Evolutionary conservation across 345 rosid species (phyloP).

Genomic region (Erucastrum elatum): DNA sequence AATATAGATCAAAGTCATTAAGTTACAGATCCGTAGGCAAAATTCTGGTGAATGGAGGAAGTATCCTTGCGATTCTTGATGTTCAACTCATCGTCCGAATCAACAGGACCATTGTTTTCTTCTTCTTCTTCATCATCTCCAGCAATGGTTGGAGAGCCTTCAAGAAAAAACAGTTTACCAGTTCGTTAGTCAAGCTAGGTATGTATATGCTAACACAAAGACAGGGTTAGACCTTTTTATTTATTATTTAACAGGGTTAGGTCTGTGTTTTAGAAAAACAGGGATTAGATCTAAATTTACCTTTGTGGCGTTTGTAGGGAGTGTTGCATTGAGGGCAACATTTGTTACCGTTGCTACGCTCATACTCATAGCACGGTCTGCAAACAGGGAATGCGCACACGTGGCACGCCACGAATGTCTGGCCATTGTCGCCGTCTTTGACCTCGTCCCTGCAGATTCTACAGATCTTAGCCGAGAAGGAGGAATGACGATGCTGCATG

Average conservation of each 20-base stretch:
- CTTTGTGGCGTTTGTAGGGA: constrained; percentile 87
- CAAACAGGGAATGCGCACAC: constrained; percentile 88
- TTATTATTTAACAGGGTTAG: too few species aligned
- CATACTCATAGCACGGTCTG: constrained; percentile 85
- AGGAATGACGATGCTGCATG: constrained; percentile 47
- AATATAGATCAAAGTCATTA: not conserved
- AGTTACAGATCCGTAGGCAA: constrained; percentile 40
- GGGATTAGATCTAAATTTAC: constrained; percentile 23
- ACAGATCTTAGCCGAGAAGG: constrained; percentile 52
- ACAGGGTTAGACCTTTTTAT: too few species aligned
- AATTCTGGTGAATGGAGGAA: constrained; percentile 38
- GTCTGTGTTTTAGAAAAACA: too few species aligned
- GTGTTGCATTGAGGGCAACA: constrained; percentile 91
- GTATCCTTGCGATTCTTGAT: constrained; percentile 46
- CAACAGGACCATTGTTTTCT: constrained; percentile 50
- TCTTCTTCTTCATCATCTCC: constrained; percentile 75
- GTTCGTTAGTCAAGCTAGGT: not conserved
- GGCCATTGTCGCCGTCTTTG: constrained; percentile 57
- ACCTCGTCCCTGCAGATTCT: constrained; percentile 82
- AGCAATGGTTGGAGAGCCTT: constrained; percentile 67
- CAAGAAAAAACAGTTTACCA: not conserved
- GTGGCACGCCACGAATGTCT: constrained; percentile 67
- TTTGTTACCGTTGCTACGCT: constrained; percentile 84
- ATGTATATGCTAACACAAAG: not conserved
- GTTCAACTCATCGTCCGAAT: constrained; percentile 65